Percentiles rank a stretch among this genome's conserved stretches.
Conservation (phyloP, 1,284 basidiomycete genomes). For the Pascua guehoae region DNA sequence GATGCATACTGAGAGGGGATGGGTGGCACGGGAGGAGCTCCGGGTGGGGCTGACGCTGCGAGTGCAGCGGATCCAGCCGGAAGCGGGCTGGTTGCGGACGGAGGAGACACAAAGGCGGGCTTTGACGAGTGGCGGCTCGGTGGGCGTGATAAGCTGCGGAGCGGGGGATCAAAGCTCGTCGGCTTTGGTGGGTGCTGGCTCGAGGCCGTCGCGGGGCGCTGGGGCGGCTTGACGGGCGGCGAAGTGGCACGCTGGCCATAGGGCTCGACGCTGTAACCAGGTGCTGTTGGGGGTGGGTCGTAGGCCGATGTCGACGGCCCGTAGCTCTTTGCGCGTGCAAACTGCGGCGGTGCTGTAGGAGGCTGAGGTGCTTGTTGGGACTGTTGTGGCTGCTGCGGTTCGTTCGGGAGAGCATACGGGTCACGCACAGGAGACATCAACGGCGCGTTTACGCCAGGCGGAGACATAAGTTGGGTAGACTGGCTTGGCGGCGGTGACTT, state of each 20-base stretch:
- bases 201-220: constrained; percentile 11
- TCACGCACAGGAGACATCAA: too few relatives aligned
- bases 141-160: constrained; percentile 17
- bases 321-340: too few relatives aligned
- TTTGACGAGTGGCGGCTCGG: constrained; percentile 10
- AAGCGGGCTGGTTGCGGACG: constrained; percentile 3
- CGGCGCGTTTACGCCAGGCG: not conserved
- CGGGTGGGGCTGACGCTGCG: not conserved
- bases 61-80: not conserved
- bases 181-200: constrained; percentile 14
- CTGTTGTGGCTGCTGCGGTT: too few relatives aligned
- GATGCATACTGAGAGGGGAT: constrained; percentile 9
- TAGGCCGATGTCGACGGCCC: too few relatives aligned
- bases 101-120: constrained; percentile 13
- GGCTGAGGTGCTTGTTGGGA: not conserved
- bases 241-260: not conserved
- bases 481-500: not conserved
- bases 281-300: too few relatives aligned
- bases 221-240: constrained; percentile 5
- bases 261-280: too few relatives aligned
- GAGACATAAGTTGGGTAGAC: not conserved
- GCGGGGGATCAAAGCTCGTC: constrained; percentile 31
- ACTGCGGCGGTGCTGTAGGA: too few relatives aligned
- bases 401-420: too few relatives aligned
- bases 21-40: constrained; percentile 11